Evolutionary conservation across 1,284 basidiomycete genomes (phyloP), one percentile per base, ranked within the genome.

Genomic region (Chiua sp.): DNA sequence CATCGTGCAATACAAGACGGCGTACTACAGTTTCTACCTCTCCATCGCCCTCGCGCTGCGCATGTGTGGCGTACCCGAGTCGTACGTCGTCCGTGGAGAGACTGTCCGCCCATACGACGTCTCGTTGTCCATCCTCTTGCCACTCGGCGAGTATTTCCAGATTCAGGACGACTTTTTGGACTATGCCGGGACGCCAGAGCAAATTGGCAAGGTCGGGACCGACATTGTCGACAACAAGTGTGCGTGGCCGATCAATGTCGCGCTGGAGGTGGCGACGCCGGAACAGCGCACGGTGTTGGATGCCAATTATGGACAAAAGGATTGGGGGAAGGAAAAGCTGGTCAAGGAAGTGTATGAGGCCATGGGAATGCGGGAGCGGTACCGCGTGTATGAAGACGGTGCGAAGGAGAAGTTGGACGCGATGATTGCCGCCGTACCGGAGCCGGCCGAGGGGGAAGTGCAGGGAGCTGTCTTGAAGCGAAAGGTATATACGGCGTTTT

Each of bases 211-310:
- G 81, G 87, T 98, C 65, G 98, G 97, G 35, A 98, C 97, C 23
- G 98, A 99, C 77, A 99, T 99, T 71, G 78, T 98, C 59, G 97
- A 99, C 79, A 98, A 98, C 87, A 99, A 99, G 80, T 99, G 98
- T 80, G 93, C 92, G 47, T 99, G 97, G 98, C 91, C 92, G 72
- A 83, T 99, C 77, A 98, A 98, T 78, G 89, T 88, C 22, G 97
- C 96, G 35, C 84, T 99, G 62, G 79, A 82, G 20, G 70, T 81
- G 53, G 87, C 82, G 4, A 79, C 76, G 3, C 77, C 83, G 1
- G 79, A 71, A 73, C 94, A 84, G 82, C 87, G 78, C 47, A 73
- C 73, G 47, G 70, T 87, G 65, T 85, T 83, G 37, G 86, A 96
- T 67, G 87, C 84, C 47, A 94, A 96, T 78, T 99, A 99, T 74